A percentile compares a stretch with the other conserved stretches of the same genome.
Evolutionary conservation across 768 basidiomycete genomes (phyloP).

Genomic region (Candolleomyces aberdarensis): DNA sequence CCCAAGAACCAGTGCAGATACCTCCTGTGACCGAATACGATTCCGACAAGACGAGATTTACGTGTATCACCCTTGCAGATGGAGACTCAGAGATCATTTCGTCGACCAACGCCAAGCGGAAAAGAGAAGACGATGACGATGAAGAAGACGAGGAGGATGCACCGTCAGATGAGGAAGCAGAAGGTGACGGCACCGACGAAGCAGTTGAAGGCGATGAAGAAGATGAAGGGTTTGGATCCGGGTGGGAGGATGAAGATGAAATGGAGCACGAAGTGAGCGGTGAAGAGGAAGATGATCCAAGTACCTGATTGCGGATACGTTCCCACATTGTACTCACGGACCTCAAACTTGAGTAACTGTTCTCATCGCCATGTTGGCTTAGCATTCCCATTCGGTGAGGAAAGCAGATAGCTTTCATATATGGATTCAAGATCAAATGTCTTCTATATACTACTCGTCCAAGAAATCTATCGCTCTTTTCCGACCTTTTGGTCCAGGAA

Average conservation of each 20-base stretch:
- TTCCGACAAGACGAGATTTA: slow-evolving; percentile 82
- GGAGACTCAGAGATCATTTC: slow-evolving; percentile 18
- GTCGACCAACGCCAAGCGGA: slow-evolving; percentile 21
- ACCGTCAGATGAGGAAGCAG: slow-evolving; percentile 9
- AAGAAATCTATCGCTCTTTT: slow-evolving; percentile 78
- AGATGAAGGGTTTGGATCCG: slow-evolving; percentile 13
- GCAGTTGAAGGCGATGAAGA: slow-evolving; percentile 27
- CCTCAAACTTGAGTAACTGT: too few relatives aligned
- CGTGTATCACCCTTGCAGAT: slow-evolving; percentile 50
- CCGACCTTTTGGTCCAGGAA: slow-evolving; percentile 37
- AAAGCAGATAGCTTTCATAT: too few relatives aligned
- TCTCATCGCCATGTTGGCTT: too few relatives aligned
- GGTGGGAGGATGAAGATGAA: slow-evolving; percentile 23
- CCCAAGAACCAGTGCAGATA: slow-evolving; percentile 32
- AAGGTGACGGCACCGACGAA: slow-evolving; percentile 21
- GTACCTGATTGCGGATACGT: too few relatives aligned
- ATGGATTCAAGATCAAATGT: too few relatives aligned
- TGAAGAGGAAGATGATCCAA: slow-evolving; percentile 23
- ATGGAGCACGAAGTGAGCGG: slow-evolving; percentile 29
- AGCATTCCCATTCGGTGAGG: too few relatives aligned
- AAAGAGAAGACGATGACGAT: slow-evolving; percentile 19
- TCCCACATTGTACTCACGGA: too few relatives aligned
- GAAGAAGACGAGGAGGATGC: slow-evolving; percentile 19
- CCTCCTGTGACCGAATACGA: slow-evolving; percentile 68
- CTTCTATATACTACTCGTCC: slow-evolving; percentile 31